phyloP scores from a whole-genome alignment of 768 basidiomycete genomes.

The Lyophyllum decastes region DNA sequence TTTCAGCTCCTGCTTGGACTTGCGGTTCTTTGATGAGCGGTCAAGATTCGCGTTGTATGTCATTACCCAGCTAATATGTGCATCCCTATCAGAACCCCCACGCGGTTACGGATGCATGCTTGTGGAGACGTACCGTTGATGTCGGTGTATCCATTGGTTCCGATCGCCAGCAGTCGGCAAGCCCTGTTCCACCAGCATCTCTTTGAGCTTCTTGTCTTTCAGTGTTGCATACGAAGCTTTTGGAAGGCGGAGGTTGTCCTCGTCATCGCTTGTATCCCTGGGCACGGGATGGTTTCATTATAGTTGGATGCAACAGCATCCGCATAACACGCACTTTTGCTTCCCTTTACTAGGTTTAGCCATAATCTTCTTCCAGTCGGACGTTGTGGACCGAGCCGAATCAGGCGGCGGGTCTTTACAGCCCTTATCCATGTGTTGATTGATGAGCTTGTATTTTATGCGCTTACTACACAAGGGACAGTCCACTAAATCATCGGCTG shows the following conservation, averaged over 20 bases:
- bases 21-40: constrained; percentile 44
- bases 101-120: not conserved
- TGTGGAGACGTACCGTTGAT: constrained; percentile 49
- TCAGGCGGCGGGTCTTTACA: constrained; percentile 42
- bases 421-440: constrained; percentile 65
- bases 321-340: constrained; percentile 28
- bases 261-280: constrained; percentile 23
- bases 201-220: constrained; percentile 60
- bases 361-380: constrained; percentile 50
- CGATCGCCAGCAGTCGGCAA: constrained; percentile 57
- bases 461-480: constrained; percentile 65
- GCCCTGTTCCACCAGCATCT: constrained; percentile 51
- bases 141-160: constrained; percentile 51
- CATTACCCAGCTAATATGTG: constrained; percentile 61
- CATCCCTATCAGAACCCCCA: not conserved
- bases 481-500: constrained; percentile 42
- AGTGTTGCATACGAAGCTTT: constrained; percentile 66
- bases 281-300: too few species aligned
- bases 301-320: too few species aligned
- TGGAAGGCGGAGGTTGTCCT: constrained; percentile 51
- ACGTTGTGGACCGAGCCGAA: constrained; percentile 28
- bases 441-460: constrained; percentile 52
- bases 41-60: constrained; percentile 74
- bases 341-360: constrained; percentile 40
- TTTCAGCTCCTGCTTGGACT: constrained; percentile 46